Conservation (phyloP, 495 filamentous ascomycete genomes). For the Penicillium robsamsonii region DNA sequence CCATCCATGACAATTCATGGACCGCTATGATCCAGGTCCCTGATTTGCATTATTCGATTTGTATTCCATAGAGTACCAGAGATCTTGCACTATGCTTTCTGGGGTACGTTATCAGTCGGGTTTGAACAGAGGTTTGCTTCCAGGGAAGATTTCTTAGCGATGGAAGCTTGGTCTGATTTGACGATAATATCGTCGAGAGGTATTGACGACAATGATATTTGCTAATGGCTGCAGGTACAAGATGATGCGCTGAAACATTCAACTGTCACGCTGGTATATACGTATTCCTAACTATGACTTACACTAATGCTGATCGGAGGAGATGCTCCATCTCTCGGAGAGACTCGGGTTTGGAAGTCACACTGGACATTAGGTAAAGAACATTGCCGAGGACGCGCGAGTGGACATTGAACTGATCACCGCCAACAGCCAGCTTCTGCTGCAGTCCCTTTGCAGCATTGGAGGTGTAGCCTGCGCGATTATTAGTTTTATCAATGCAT, state of each 20-base stretch:
- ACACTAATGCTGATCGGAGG: conserved; percentile 22
- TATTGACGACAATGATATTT: too few relatives aligned
- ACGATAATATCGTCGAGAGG: conserved; percentile 58
- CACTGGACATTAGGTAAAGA: conserved; percentile 72
- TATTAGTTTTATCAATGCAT: background rate
- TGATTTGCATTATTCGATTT: too few relatives aligned
- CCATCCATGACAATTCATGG: conserved; percentile 53
- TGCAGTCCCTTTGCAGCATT: conserved; percentile 62
- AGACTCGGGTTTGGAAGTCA: conserved; percentile 53
- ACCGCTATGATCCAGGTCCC: background rate
- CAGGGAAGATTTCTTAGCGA: conserved; percentile 58
- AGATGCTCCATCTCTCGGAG: conserved; percentile 48
- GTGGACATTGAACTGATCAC: conserved; percentile 58
- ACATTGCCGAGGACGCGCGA: conserved; percentile 74
- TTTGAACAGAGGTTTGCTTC: conserved; percentile 45
- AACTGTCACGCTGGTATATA: background rate
- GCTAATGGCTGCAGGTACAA: too few relatives aligned
- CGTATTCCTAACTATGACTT: background rate
- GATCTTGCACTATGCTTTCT: too few relatives aligned
- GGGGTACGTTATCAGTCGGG: background rate
- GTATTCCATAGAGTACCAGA: too few relatives aligned
- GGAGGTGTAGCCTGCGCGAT: conserved; percentile 59
- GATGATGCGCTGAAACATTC: background rate
- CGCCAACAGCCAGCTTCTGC: conserved; percentile 44
- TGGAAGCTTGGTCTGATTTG: conserved; percentile 47